Base-by-base conservation (phyloP, 192 early-diverging fungal genomes). In the Coemansia sp. region DNA sequence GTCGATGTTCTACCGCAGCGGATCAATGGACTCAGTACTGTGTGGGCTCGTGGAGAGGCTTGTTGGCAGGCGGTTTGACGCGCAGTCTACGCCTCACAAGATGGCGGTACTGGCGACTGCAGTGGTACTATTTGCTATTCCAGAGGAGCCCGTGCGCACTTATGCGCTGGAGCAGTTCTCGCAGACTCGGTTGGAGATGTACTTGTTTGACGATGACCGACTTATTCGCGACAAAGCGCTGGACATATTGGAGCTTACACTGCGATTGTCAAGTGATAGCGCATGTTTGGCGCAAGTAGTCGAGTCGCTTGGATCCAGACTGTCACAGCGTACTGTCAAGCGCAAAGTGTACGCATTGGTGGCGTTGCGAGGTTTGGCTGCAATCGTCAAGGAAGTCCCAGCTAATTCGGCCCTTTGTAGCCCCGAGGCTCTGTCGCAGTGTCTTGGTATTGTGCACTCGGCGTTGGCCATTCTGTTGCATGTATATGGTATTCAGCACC, bases 221-320 rank as follows among this genome's bases (percentile, higher is more conserved):
- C 59, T 70, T 53, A 56, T 76, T 13, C 78, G 78, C 40, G 78
- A 81, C 68, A 59, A 58, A 18, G 78, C 78, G 9, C 64, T 81
- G 67, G 78, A 81, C 32, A 61, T 81, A 38, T 47, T 75, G 27
- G 78, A 81, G 41, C 61, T 47, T 9, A 43, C 43, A 16, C 6
- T 81, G 53, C 43, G 64, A 5, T 27, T 43, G 1, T 29, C 64
- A 3, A 37, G 15, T 2, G 39, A 40, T 27, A 18, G 50, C 20
- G 18, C 44, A 0, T 50, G 45, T 38, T 4, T 35, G 58, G n/a
- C 56, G 8, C n/a, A 22, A 11, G n/a, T 56, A 16, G 2, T 65
- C 15, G n/a, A 24, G 12, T 30, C 53, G 35, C 63, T 76, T 12
- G 43, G 11, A 4, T 27, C 27, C 34, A 38, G 22, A 12, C 37